These are phyloP conservation scores for Medicago lupulina DNA, from an alignment of 306 rosid genomes.

Conservation along the genomic window DNA sequence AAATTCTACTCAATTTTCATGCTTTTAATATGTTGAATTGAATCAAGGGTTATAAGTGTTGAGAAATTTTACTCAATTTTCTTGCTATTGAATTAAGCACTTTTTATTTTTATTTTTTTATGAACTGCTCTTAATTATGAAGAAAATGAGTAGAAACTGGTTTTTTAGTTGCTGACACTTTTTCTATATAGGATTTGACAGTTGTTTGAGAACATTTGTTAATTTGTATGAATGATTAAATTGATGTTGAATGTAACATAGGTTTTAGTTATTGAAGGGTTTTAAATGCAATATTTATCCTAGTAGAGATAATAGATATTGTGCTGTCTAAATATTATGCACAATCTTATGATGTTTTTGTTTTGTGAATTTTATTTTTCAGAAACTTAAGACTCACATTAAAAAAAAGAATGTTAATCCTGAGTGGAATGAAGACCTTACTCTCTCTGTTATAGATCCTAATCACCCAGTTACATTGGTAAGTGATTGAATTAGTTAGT, in stretches of 20 bases:
- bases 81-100: background rate
- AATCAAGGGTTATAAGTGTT: background rate
- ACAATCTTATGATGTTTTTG: background rate
- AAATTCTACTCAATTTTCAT: slow-evolving; percentile 9
- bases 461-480: slow-evolving; percentile 61
- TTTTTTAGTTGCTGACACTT: background rate
- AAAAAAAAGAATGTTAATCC: slow-evolving; percentile 88
- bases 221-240: background rate
- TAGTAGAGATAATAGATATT: background rate
- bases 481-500: slow-evolving; percentile 42
- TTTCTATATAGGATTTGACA: background rate
- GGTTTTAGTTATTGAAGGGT: slow-evolving; percentile 6
- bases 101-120: background rate
- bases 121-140: background rate
- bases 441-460: slow-evolving; percentile 76
- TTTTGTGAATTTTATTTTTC: slow-evolving; percentile 24
- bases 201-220: background rate
- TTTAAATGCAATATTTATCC: slow-evolving; percentile 8
- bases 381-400: slow-evolving; percentile 90
- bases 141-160: background rate
- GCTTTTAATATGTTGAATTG: background rate
- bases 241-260: background rate
- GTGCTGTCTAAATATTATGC: background rate
- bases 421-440: slow-evolving; percentile 96
- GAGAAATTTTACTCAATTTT: slow-evolving; percentile 1